Conservation (phyloP, 2,329 filamentous ascomycete genomes). For the Neoscytalidium dimidiatum region DNA sequence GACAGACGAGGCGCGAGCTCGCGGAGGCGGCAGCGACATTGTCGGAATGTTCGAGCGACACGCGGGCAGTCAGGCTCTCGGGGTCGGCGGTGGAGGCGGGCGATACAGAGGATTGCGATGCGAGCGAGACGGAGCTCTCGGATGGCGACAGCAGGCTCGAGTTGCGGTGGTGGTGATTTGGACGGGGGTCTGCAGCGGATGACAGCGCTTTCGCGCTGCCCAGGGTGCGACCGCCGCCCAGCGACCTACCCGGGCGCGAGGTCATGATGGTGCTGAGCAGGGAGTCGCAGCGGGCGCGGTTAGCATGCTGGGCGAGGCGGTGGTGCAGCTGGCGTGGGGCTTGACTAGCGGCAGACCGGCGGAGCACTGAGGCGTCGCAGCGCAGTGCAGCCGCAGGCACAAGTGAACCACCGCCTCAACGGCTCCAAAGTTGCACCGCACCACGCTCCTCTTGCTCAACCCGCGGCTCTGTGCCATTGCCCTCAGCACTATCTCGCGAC, state of each 20-base stretch:
- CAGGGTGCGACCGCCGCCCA: conserved; percentile 89
- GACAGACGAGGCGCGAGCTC: conserved; percentile 76
- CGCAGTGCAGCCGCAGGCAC: conserved; percentile 4
- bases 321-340: conserved; percentile 19
- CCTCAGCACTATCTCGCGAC: background rate
- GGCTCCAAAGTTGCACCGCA: background rate
- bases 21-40: conserved; percentile 58
- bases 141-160: conserved; percentile 61
- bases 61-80: conserved; percentile 79
- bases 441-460: background rate
- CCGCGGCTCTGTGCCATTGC: background rate
- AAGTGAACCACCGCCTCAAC: too few relatives aligned
- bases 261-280: conserved; percentile 60
- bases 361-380: conserved; percentile 13
- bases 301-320: conserved; percentile 19
- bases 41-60: conserved; percentile 67
- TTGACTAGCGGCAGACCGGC: conserved; percentile 12
- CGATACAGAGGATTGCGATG: conserved; percentile 72
- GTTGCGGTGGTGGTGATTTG: conserved; percentile 40
- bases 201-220: conserved; percentile 83
- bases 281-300: conserved; percentile 15
- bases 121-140: conserved; percentile 74
- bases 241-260: conserved; percentile 63
- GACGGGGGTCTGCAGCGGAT: conserved; percentile 55
- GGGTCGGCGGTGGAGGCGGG: conserved; percentile 68